Conservation (phyloP, 2,329 filamentous ascomycete genomes). For the Cercospora sp. region DNA sequence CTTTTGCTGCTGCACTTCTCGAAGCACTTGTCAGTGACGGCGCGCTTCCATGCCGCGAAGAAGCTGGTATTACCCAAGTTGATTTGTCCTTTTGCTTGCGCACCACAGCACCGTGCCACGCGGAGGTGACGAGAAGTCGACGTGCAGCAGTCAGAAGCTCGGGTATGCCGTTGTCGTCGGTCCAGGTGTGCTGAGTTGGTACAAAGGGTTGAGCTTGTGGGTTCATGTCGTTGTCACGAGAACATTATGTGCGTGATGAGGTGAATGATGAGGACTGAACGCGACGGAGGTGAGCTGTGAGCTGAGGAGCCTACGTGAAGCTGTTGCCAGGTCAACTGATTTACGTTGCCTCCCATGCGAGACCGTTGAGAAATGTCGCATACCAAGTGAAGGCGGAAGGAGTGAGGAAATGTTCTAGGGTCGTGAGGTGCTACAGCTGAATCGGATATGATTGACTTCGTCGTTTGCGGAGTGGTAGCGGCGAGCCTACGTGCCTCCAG, state of each 20-base stretch:
- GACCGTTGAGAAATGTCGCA: background rate
- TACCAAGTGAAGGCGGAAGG: background rate
- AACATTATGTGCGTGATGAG: background rate
- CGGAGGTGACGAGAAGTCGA: background rate
- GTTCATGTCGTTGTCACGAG: background rate
- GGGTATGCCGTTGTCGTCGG: background rate
- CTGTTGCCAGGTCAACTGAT: conserved; percentile 4
- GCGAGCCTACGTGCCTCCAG: background rate
- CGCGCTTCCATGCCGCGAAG: background rate
- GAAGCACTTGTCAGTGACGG: background rate
- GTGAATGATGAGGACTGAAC: background rate
- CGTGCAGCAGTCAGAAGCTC: background rate
- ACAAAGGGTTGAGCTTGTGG: background rate
- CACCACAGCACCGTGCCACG: background rate
- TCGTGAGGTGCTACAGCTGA: background rate
- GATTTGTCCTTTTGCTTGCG: background rate
- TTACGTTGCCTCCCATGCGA: background rate
- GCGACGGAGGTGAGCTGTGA: background rate
- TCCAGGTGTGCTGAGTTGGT: background rate
- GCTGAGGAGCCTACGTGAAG: background rate
- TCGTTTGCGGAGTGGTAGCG: background rate
- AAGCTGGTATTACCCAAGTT: background rate
- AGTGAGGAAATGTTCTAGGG: background rate
- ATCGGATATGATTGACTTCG: background rate
- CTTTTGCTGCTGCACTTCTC: background rate